Evolutionary conservation across 495 filamentous ascomycete genomes (phyloP), one percentile per base, ranked within the genome.

Genomic region (Hypomontagnella monticulosa): DNA sequence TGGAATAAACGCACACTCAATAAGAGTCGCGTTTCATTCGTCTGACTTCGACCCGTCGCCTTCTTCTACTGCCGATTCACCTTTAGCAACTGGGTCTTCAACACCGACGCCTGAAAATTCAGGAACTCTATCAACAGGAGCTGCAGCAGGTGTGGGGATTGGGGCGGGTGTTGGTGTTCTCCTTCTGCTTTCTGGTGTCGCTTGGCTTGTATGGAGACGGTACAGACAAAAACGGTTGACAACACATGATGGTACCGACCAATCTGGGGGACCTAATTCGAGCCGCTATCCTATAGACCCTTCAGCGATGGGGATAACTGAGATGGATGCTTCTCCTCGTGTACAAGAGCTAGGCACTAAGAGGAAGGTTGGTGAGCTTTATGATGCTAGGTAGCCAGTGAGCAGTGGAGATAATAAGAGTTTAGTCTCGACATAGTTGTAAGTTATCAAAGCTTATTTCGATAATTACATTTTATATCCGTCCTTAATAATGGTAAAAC

Each of bases 1-100:
- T 6, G 65, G 59, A 15, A 44, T 69, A 32, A 69, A 69, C 36
- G 65, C 65, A 20, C 65, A 69, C 38, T 63, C 60, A 27, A 46
- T 69, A 3, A 54, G 54, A 52, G 55, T 69, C 14, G 65, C 65
- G 0, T 63, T 69, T 43, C 60, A 60, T 37, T 63, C 54, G 0
- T 63, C 65, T 4, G 65, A 69, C 49, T 6, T 69, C n/a, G 1
- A 32, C 7, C n/a, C 18, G 6, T 33, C 32, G 46, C 0, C 54
- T 11, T 34, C 56, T n/a, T 27, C 51, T 2, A 46, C 47, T 14
- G 30, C 30, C 0, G 12, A n/a, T 3, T 3, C 36, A 10, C 36
- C 36, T 10, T 9, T 9, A 14, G 1, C 23, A 14, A 41, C 16
- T 9, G 14, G 18, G 12, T 16, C 16, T 30, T 0, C 37, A 38